phyloP scores from a whole-genome alignment of 2,329 filamentous ascomycete genomes.

The Leptographium lundbergii region DNA sequence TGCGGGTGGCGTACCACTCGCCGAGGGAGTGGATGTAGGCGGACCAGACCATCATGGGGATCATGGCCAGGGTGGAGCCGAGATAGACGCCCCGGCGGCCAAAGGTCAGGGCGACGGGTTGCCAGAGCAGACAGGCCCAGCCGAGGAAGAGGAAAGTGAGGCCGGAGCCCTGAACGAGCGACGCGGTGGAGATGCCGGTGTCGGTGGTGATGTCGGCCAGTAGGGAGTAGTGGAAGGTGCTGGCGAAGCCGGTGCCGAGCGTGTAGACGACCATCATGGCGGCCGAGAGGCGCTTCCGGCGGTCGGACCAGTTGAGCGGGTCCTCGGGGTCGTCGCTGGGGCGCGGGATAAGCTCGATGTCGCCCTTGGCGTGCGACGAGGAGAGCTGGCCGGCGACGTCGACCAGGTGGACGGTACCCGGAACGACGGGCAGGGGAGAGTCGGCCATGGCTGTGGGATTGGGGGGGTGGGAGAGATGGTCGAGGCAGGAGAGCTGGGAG shows the following conservation, averaged over 20 bases:
- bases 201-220: conserved; percentile 32
- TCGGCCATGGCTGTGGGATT: background rate
- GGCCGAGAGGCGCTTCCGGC: conserved; percentile 33
- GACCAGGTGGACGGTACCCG: conserved; percentile 30
- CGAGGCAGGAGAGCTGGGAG: background rate
- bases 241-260: conserved; percentile 33
- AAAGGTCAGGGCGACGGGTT: conserved; percentile 32
- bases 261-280: conserved; percentile 25
- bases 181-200: conserved; percentile 29
- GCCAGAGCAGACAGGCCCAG: conserved; percentile 33
- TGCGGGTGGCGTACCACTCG: conserved; percentile 32
- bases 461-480: background rate
- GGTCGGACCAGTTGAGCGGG: conserved; percentile 37
- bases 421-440: conserved; percentile 7
- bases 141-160: conserved; percentile 32
- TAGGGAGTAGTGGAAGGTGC: conserved; percentile 35
- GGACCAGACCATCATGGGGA: conserved; percentile 23
- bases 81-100: conserved; percentile 19
- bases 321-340: conserved; percentile 34
- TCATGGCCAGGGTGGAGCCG: conserved; percentile 15
- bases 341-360: conserved; percentile 14
- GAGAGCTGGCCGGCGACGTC: conserved; percentile 20
- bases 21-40: conserved; percentile 25
- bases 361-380: conserved; percentile 15
- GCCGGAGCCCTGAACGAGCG: conserved; percentile 35